These are phyloP conservation scores for Chaetomium cochliodes DNA, from an alignment of 495 filamentous ascomycete genomes.

Conservation along the genomic window DNA sequence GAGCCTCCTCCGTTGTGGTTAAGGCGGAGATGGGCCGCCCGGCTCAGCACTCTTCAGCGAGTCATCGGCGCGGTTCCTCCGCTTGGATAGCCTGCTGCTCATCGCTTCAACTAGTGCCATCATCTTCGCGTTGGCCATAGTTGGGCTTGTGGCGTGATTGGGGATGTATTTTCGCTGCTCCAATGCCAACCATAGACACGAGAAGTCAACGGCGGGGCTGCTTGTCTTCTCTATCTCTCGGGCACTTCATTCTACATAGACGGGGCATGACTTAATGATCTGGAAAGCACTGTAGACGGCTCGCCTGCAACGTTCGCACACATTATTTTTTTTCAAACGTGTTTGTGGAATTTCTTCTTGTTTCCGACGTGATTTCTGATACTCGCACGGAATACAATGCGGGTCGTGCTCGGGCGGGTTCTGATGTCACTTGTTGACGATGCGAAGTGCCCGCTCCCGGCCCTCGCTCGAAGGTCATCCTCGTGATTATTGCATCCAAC, in stretches of 20 bases:
- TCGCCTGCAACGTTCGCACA: background rate
- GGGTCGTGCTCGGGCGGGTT: too few relatives aligned
- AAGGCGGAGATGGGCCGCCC: background rate
- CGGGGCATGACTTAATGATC: background rate
- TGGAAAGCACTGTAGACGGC: background rate
- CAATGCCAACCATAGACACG: background rate
- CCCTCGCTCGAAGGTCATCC: too few relatives aligned
- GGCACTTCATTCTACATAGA: constrained; percentile 2
- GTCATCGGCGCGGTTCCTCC: background rate
- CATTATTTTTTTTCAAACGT: background rate
- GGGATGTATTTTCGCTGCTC: background rate
- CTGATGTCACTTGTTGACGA: too few relatives aligned
- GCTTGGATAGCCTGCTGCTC: background rate
- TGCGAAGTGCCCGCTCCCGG: too few relatives aligned
- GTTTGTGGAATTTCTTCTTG: background rate
- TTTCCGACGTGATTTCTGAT: too few relatives aligned
- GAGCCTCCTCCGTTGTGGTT: background rate
- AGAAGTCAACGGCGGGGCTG: background rate
- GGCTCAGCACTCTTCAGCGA: background rate
- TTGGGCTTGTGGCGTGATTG: background rate
- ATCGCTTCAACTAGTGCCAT: background rate
- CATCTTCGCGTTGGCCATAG: background rate
- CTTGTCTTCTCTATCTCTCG: background rate
- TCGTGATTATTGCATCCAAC: too few relatives aligned
- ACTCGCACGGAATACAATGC: too few relatives aligned